Conservation (phyloP, 2,329 filamentous ascomycete genomes). For the Colletotrichum phormii region DNA sequence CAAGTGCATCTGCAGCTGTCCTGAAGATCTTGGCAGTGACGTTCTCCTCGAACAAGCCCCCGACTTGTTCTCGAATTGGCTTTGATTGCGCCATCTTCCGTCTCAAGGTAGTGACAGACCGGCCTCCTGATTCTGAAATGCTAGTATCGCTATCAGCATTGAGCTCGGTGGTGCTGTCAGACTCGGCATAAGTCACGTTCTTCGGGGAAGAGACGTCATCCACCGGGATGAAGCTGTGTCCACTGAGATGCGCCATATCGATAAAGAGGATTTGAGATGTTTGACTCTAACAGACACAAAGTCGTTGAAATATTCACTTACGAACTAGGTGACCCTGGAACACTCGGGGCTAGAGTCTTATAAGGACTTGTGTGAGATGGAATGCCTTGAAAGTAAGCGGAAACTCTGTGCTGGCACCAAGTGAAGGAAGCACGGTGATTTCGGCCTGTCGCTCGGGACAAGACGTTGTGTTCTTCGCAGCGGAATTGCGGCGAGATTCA, state of each 20-base stretch:
- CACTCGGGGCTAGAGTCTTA: not conserved
- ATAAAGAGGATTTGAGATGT: too few species aligned
- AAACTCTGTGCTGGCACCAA: not conserved
- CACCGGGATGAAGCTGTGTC: not conserved
- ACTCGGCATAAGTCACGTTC: not conserved
- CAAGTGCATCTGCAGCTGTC: constrained; percentile 31
- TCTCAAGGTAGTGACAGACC: not conserved
- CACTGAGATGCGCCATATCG: constrained; percentile 1
- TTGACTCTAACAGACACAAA: not conserved
- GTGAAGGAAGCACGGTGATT: not conserved
- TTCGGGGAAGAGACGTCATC: not conserved
- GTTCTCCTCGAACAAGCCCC: constrained; percentile 37
- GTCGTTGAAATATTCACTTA: not conserved
- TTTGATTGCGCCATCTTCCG: not conserved
- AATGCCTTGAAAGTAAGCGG: not conserved
- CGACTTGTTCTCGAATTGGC: constrained; percentile 19
- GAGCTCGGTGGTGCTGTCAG: constrained; percentile 20
- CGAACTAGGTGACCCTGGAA: not conserved
- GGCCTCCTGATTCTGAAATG: constrained; percentile 8
- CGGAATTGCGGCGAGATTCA: not conserved
- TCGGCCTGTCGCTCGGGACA: constrained; percentile 7
- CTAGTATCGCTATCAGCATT: constrained; percentile 30
- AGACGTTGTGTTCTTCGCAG: not conserved
- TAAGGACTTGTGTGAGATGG: not conserved
- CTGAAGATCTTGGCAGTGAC: constrained; percentile 38